These are phyloP conservation scores for Magnolia officinalis DNA, from an alignment of 164 flowering plant species.

Conservation along the genomic window DNA sequence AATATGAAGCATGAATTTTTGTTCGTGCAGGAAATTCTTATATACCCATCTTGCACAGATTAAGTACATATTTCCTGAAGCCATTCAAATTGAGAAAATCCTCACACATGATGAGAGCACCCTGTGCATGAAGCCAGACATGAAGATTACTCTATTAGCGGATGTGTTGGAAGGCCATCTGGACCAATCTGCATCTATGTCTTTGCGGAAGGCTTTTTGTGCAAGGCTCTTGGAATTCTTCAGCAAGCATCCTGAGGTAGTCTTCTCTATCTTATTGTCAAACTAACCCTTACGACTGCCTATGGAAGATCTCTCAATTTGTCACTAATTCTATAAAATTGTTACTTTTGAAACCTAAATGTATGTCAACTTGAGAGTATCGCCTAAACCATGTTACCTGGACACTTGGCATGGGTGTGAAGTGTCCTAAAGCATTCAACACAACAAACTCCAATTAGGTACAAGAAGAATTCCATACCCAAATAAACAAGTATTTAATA, in stretches of 20 bases:
- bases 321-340: too few species aligned
- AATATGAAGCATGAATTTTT: background rate
- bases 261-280: background rate
- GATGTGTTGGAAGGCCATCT: conserved; percentile 37
- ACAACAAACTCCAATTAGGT: too few species aligned
- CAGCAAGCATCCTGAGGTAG: conserved; percentile 50
- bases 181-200: conserved; percentile 37
- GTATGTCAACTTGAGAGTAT: too few species aligned
- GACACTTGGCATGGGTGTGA: too few species aligned
- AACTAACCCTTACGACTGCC: too few species aligned
- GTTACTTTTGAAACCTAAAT: too few species aligned
- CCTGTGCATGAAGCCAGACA: conserved; percentile 63
- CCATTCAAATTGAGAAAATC: conserved; percentile 49
- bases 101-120: conserved; percentile 49
- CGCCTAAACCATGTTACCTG: too few species aligned
- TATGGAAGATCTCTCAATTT: too few species aligned
- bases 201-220: conserved; percentile 40
- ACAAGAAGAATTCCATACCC: too few species aligned
- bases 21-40: conserved; percentile 44
- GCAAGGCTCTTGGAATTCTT: conserved; percentile 41
- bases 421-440: too few species aligned
- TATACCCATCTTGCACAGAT: conserved; percentile 61
- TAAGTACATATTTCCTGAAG: conserved; percentile 68
- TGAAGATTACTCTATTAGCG: conserved; percentile 41
- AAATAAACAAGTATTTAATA: too few species aligned